phyloP scores from a whole-genome alignment of 2,329 filamentous ascomycete species.

The Allantophomopsis lycopodina region DNA sequence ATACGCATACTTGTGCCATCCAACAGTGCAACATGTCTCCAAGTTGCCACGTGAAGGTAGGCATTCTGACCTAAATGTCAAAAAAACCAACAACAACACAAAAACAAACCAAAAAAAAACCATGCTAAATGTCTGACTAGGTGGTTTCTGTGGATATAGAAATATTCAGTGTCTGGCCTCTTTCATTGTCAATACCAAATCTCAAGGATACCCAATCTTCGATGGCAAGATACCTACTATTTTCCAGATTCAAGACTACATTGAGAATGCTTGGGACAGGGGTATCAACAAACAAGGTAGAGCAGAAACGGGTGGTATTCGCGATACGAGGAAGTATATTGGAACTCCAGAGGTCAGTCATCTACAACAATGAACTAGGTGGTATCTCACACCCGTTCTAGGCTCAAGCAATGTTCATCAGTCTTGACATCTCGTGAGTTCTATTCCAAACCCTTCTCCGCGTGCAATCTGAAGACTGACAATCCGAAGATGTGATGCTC shows the following conservation, averaged over 20 bases:
- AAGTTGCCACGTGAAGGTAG: constrained; percentile 64
- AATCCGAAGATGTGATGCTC: constrained; percentile 42
- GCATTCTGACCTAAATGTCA: not conserved
- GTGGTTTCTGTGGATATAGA: constrained; percentile 87
- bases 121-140: constrained; percentile 22
- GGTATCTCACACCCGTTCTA: constrained; percentile 17
- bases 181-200: constrained; percentile 50
- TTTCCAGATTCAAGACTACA: constrained; percentile 70
- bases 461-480: not conserved
- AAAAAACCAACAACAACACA: too few species aligned
- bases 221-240: constrained; percentile 54
- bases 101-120: too few species aligned
- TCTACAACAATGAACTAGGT: not conserved
- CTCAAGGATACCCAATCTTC: constrained; percentile 46
- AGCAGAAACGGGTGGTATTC: constrained; percentile 74
- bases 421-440: constrained; percentile 50
- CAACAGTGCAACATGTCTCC: constrained; percentile 63
- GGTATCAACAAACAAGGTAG: constrained; percentile 67
- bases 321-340: constrained; percentile 86
- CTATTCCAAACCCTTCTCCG: not conserved
- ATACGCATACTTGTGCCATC: constrained; percentile 69
- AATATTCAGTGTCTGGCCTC: constrained; percentile 89
- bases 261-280: constrained; percentile 78
- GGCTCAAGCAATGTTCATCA: constrained; percentile 67
- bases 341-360: constrained; percentile 68